These are phyloP conservation scores for Areca catechu DNA, from an alignment of 176 grass and related monocot genomes.

Conservation along the genomic window DNA sequence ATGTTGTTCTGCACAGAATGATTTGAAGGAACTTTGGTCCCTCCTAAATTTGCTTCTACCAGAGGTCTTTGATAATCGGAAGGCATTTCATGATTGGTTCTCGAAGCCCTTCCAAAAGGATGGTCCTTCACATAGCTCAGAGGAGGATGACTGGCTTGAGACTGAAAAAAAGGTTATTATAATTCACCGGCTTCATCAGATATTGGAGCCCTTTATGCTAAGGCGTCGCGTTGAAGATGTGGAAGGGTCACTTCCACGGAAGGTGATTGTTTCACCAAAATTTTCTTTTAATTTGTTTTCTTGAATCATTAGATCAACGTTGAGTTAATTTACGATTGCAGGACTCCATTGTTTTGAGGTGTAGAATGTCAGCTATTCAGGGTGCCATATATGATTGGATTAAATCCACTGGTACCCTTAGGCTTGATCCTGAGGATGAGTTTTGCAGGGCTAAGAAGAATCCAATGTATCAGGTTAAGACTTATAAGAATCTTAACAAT, in stretches of 20 bases:
- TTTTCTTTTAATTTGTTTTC: no score
- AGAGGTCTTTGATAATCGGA: constrained; percentile 97
- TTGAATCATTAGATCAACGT: not conserved
- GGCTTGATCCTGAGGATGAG: constrained; percentile 99
- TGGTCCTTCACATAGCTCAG: constrained; percentile 53
- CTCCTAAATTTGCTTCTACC: constrained; percentile 90
- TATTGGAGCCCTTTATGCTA: constrained; percentile 98
- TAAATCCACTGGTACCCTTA: constrained; percentile 97
- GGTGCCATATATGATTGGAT: constrained; percentile 97
- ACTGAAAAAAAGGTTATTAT: constrained; percentile 99
- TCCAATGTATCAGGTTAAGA: constrained; percentile 81
- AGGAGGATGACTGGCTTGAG: constrained; percentile 96
- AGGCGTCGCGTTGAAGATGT: constrained; percentile 94
- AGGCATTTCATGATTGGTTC: constrained; percentile 99
- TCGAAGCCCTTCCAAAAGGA: constrained; percentile 87
- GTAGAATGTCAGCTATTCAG: constrained; percentile 97
- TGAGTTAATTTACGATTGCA: constrained; percentile 31
- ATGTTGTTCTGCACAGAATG: constrained; percentile 45
- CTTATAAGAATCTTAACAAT: constrained; percentile 88
- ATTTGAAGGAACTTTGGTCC: constrained; percentile 99
- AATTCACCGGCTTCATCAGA: constrained; percentile 95
- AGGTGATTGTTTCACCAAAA: constrained; percentile 32
- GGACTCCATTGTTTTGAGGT: constrained; percentile 88
- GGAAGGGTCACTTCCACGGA: constrained; percentile 93
- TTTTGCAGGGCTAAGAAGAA: constrained; percentile 53